A percentile compares a stretch with the other conserved stretches of the same genome.
These are phyloP conservation scores for Candida corydali DNA, from an alignment of 805 yeast genomes.

Conservation along the genomic window DNA sequence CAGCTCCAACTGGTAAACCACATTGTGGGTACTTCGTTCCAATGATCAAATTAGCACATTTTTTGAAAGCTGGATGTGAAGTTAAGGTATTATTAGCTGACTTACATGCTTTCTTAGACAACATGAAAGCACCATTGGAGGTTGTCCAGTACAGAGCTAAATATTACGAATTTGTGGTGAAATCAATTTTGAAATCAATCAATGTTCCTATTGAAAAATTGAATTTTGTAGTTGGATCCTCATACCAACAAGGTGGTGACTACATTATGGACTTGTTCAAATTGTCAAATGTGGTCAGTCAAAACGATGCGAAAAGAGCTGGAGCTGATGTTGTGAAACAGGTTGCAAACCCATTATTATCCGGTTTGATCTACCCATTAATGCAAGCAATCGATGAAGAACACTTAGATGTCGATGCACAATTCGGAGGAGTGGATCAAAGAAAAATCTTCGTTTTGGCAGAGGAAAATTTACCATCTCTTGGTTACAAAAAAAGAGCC, in stretches of 20 bases:
- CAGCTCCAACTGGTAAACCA: constrained; percentile 98
- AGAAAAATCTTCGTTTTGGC: constrained; percentile 96
- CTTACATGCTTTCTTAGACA: constrained; percentile 93
- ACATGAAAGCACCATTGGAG: constrained; percentile 97
- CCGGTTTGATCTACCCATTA: constrained; percentile 93
- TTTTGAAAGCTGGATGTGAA: constrained; percentile 93
- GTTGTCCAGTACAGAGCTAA: constrained; percentile 84
- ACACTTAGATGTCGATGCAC: constrained; percentile 82
- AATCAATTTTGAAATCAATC: constrained; percentile 78
- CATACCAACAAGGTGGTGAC: constrained; percentile 75
- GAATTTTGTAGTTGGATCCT: constrained; percentile 79
- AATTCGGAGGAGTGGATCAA: constrained; percentile 99
- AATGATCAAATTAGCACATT: constrained; percentile 94
- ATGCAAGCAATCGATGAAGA: constrained; percentile 99
- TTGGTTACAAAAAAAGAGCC: constrained; percentile 96
- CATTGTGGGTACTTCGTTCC: constrained; percentile 99
- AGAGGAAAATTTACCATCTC: constrained; percentile 80
- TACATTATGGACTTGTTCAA: constrained; percentile 89
- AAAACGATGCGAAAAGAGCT: constrained; percentile 96
- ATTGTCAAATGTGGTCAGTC: constrained; percentile 79
- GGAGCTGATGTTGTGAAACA: constrained; percentile 99
- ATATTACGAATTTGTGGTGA: constrained; percentile 81
- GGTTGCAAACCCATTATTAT: constrained; percentile 86
- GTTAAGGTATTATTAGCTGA: constrained; percentile 91
- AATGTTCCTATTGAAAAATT: constrained; percentile 90